These are phyloP conservation scores for Pleurotus cornucopiae DNA, from an alignment of 768 basidiomycete species.

Conservation along the genomic window DNA sequence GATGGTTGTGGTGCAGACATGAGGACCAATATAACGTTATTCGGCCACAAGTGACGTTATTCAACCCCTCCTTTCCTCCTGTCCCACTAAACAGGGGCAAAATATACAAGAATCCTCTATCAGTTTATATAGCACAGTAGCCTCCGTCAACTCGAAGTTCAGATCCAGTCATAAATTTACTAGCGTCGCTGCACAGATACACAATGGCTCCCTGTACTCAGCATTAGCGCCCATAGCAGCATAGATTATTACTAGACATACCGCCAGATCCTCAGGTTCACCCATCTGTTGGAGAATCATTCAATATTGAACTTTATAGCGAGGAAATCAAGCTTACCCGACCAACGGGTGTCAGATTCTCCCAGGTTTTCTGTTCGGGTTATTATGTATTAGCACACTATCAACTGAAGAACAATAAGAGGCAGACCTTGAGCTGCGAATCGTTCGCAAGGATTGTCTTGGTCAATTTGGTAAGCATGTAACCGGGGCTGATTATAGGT, in stretches of 20 bases:
- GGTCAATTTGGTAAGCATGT: conserved; percentile 91
- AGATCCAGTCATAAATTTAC: conserved; percentile 84
- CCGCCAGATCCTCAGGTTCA: conserved; percentile 88
- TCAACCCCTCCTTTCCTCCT: background rate
- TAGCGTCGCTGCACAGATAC: conserved; percentile 87
- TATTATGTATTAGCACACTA: background rate
- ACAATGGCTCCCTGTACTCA: conserved; percentile 74
- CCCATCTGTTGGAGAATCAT: conserved; percentile 56
- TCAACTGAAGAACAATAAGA: background rate
- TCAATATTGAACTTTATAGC: conserved; percentile 11
- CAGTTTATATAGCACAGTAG: conserved; percentile 63
- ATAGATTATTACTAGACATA: conserved; percentile 24
- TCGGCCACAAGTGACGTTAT: background rate
- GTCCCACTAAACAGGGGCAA: too few relatives aligned
- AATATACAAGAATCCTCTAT: background rate
- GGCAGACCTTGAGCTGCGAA: conserved; percentile 64
- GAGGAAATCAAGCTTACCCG: conserved; percentile 43
- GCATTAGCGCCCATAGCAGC: background rate
- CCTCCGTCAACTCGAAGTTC: conserved; percentile 88
- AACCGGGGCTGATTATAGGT: conserved; percentile 65
- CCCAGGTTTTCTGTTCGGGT: conserved; percentile 68
- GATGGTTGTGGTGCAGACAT: conserved; percentile 1
- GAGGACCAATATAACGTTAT: background rate
- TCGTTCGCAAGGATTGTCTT: conserved; percentile 76
- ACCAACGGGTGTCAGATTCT: conserved; percentile 81